Conservation (phyloP, 306 rosid genomes). For the Dryas drummondii region DNA sequence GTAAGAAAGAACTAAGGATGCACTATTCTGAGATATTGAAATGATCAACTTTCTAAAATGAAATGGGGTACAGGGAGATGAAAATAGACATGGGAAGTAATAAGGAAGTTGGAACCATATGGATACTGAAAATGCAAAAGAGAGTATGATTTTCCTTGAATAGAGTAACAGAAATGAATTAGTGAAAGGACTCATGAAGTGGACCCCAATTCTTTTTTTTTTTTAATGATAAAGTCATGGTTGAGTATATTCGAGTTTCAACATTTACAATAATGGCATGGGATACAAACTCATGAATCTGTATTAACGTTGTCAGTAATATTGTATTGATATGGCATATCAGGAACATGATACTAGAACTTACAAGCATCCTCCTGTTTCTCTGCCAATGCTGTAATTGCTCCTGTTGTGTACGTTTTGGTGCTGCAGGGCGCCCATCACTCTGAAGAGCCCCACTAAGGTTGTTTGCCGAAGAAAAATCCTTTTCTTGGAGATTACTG, state of each 20-base stretch:
- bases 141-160: not conserved
- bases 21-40: not conserved
- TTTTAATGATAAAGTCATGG: not conserved
- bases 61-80: constrained; percentile 1
- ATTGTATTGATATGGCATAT: constrained; percentile 14
- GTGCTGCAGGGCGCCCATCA: constrained; percentile 83
- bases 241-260: not conserved
- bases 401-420: constrained; percentile 96
- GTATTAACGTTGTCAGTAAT: constrained; percentile 20
- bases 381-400: constrained; percentile 99
- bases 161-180: not conserved
- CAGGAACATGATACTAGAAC: constrained; percentile 33
- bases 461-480: constrained; percentile 72
- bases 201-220: not conserved
- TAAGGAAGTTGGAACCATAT: not conserved
- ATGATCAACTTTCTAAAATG: not conserved
- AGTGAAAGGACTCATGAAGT: not conserved
- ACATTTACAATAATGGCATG: not conserved
- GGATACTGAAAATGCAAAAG: not conserved
- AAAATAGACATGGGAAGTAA: not conserved
- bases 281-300: not conserved
- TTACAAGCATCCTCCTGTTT: constrained; percentile 97
- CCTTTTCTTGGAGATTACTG: constrained; percentile 93
- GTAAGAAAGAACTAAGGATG: not conserved
- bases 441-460: constrained; percentile 94